phyloP scores from a whole-genome alignment of 2,329 filamentous ascomycete species.

The Ustilaginoidea virens region DNA sequence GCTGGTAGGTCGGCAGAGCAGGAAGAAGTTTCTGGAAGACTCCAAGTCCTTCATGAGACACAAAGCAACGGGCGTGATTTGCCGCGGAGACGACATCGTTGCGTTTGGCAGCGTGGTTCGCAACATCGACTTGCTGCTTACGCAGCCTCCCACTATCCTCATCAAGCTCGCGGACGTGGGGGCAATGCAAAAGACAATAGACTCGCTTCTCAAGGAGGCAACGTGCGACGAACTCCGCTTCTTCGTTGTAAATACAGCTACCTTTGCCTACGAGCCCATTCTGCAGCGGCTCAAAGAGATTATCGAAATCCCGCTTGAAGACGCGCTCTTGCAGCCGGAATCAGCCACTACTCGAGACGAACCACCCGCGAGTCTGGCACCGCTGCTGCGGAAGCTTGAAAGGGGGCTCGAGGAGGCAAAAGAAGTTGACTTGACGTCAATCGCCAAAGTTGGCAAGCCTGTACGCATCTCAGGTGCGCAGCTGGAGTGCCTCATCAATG shows the following conservation, averaged over 20 bases:
- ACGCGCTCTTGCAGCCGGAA: conserved; percentile 28
- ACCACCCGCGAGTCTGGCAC: too few relatives aligned
- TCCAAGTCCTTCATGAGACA: conserved; percentile 39
- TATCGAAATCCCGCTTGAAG: conserved; percentile 36
- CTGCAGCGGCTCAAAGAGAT: conserved; percentile 42
- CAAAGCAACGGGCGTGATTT: conserved; percentile 44
- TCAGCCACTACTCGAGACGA: conserved; percentile 4
- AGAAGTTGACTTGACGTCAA: conserved; percentile 6
- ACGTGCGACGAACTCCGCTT: conserved; percentile 23
- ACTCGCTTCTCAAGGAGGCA: conserved; percentile 20
- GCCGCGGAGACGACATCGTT: conserved; percentile 32
- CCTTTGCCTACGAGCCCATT: conserved; percentile 56
- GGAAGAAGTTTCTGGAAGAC: conserved; percentile 29
- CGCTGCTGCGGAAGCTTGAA: not conserved
- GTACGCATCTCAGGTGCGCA: conserved; percentile 26
- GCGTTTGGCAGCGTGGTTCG: conserved; percentile 45
- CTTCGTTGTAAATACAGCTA: conserved; percentile 44
- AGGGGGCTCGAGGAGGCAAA: not conserved
- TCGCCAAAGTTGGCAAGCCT: conserved; percentile 11
- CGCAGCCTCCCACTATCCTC: conserved; percentile 27
- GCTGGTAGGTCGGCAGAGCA: conserved; percentile 8
- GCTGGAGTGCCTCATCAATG: conserved; percentile 35
- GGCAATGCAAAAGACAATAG: conserved; percentile 30
- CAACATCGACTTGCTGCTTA: conserved; percentile 27
- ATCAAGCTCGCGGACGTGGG: conserved; percentile 33